These are phyloP conservation scores for Prunus campanulata DNA, from an alignment of 306 rosid species.

Conservation along the genomic window DNA sequence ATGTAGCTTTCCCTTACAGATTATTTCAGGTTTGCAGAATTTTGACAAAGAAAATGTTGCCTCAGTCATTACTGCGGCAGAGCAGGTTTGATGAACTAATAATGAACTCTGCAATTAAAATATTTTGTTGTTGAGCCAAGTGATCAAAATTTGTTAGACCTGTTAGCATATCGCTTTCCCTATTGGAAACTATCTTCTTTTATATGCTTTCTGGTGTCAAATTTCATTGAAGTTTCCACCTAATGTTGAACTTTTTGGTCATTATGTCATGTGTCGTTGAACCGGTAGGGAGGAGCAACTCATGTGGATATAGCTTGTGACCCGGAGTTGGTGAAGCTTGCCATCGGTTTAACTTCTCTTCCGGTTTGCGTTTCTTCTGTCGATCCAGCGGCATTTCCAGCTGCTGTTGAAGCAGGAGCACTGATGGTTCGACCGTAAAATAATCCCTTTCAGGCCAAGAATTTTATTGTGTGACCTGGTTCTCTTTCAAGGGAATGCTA, in stretches of 20 bases:
- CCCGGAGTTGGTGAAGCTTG: conserved; percentile 87
- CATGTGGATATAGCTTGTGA: conserved; percentile 98
- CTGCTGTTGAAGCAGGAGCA: conserved; percentile 94
- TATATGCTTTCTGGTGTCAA: conserved; percentile 4
- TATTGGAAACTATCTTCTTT: neutral
- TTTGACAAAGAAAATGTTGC: conserved; percentile 75
- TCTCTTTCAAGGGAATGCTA: conserved; percentile 12
- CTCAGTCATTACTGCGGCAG: conserved; percentile 81
- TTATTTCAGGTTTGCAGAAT: conserved; percentile 89
- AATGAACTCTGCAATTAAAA: neutral
- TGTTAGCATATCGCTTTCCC: neutral
- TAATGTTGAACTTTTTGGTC: neutral
- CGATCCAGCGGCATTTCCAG: conserved; percentile 61
- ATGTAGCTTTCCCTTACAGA: conserved; percentile 40
- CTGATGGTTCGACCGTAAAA: conserved; percentile 53
- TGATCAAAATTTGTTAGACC: neutral
- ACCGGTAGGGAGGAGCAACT: conserved; percentile 83
- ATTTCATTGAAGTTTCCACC: conserved; percentile 4
- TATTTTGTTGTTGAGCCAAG: neutral
- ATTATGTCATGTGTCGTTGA: neutral
- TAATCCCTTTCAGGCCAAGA: conserved; percentile 15
- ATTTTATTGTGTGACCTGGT: neutral
- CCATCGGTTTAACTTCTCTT: conserved; percentile 75
- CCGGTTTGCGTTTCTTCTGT: conserved; percentile 96
- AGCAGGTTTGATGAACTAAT: conserved; percentile 48